These are phyloP conservation scores for Penicillium sp. DNA, from an alignment of 2,329 filamentous ascomycete species.

Conservation along the genomic window DNA sequence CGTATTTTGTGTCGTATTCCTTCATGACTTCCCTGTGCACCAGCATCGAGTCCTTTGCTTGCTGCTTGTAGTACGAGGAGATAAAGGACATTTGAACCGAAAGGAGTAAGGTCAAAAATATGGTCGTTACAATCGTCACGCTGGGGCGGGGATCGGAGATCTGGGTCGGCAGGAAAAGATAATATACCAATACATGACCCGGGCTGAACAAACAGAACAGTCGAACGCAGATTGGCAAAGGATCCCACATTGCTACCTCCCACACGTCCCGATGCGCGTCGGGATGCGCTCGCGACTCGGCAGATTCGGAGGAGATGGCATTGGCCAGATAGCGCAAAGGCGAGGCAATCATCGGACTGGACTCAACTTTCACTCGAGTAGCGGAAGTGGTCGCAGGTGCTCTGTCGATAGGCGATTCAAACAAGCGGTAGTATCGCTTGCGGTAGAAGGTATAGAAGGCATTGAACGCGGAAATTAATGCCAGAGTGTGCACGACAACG, in stretches of 20 bases:
- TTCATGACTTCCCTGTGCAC: conserved; percentile 91
- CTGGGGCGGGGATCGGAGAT: conserved; percentile 79
- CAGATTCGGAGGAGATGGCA: conserved; percentile 68
- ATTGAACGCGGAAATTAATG: conserved; percentile 70
- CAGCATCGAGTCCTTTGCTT: conserved; percentile 79
- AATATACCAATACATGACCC: conserved; percentile 88
- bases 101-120: conserved; percentile 75
- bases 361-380: conserved; percentile 84
- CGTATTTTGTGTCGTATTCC: conserved; percentile 95
- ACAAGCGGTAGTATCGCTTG: conserved; percentile 85
- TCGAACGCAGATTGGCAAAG: conserved; percentile 77
- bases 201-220: conserved; percentile 92
- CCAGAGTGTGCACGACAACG: conserved; percentile 71
- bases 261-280: conserved; percentile 79
- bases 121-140: conserved; percentile 78
- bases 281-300: conserved; percentile 82
- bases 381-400: conserved; percentile 80
- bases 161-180: conserved; percentile 79
- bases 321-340: conserved; percentile 75
- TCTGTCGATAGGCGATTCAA: conserved; percentile 80
- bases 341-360: conserved; percentile 75
- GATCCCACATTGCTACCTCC: conserved; percentile 94
- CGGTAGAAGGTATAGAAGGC: conserved; percentile 79
- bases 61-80: conserved; percentile 75
- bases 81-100: conserved; percentile 77